A percentile compares a stretch with the other conserved stretches of the same genome.
Evolutionary conservation across 164 flowering plant genomes (phyloP).

Genomic region (Chimonanthus praecox): DNA sequence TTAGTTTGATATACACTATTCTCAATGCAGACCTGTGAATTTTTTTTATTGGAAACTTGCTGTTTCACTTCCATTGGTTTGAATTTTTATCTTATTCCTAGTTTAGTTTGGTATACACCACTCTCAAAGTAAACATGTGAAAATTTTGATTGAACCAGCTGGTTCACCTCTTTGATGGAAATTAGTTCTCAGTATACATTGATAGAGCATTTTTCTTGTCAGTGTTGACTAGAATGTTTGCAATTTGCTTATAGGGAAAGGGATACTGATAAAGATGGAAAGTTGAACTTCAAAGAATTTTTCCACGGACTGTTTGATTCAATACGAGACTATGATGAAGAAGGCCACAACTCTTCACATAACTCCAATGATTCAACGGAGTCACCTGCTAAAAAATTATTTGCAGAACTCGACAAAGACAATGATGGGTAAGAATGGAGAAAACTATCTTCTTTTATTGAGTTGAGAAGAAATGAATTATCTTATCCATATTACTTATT

Average conservation of each 20-base stretch:
- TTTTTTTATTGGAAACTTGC: too few species aligned
- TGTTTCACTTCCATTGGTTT: too few species aligned
- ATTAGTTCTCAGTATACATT: background rate
- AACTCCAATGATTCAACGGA: constrained; percentile 47
- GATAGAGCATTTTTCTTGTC: background rate
- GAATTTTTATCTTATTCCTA: too few species aligned
- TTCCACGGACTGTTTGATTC: constrained; percentile 94
- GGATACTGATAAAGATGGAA: constrained; percentile 90
- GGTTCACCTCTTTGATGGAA: background rate
- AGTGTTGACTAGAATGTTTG: constrained; percentile 2
- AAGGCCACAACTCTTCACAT: constrained; percentile 48
- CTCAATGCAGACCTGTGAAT: too few species aligned
- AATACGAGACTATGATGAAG: constrained; percentile 83
- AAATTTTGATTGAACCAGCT: too few species aligned
- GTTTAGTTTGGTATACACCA: too few species aligned
- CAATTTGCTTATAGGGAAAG: constrained; percentile 55
- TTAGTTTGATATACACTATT: too few species aligned
- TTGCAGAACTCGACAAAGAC: constrained; percentile 78
- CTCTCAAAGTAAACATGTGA: too few species aligned
- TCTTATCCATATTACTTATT: background rate
- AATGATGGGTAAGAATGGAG: constrained; percentile 61
- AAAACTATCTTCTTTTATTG: background rate
- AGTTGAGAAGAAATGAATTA: background rate
- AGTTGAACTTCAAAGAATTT: constrained; percentile 80
- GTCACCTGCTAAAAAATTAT: constrained; percentile 63